phyloP scores from a whole-genome alignment of 164 flowering plant species.

The Kalanchoe fedtschenkoi region DNA sequence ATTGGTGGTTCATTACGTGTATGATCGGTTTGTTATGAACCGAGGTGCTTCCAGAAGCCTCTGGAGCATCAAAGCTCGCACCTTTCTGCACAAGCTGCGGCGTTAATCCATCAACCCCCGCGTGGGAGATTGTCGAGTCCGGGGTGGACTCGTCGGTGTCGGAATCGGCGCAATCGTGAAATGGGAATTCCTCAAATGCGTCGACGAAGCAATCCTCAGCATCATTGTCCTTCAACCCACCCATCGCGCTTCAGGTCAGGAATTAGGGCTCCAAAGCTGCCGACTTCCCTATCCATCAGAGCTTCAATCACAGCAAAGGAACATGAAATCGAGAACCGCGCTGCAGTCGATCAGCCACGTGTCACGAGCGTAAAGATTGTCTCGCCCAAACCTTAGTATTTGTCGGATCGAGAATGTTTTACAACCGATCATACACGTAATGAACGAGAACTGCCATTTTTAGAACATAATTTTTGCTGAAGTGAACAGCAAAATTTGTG shows the following conservation, averaged over 20 bases:
- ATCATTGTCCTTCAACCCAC: not conserved
- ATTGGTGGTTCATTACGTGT: too few species aligned
- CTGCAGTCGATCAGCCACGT: too few species aligned
- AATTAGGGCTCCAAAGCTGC: not conserved
- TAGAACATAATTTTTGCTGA: too few species aligned
- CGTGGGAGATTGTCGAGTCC: conserved; percentile 10
- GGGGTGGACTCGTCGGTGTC: conserved; percentile 15
- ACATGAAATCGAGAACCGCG: too few species aligned
- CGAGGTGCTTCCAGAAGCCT: not conserved
- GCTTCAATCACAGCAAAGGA: too few species aligned
- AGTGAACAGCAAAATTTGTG: too few species aligned
- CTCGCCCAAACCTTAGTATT: not conserved
- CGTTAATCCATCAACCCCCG: not conserved
- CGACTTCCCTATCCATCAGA: not conserved
- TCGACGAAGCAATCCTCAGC: not conserved
- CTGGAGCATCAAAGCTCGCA: not conserved
- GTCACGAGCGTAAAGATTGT: too few species aligned
- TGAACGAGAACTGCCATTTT: too few species aligned
- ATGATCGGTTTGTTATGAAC: not conserved
- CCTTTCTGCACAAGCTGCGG: not conserved
- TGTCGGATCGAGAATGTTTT: too few species aligned
- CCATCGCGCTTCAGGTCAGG: not conserved
- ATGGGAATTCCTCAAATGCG: conserved; percentile 10
- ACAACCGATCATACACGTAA: too few species aligned
- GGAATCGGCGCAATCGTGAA: conserved; percentile 19